Evolutionary conservation across 1,139 yeast species (phyloP), one percentile per base, ranked within the genome.

Genomic region (Diutina neorugosa): DNA sequence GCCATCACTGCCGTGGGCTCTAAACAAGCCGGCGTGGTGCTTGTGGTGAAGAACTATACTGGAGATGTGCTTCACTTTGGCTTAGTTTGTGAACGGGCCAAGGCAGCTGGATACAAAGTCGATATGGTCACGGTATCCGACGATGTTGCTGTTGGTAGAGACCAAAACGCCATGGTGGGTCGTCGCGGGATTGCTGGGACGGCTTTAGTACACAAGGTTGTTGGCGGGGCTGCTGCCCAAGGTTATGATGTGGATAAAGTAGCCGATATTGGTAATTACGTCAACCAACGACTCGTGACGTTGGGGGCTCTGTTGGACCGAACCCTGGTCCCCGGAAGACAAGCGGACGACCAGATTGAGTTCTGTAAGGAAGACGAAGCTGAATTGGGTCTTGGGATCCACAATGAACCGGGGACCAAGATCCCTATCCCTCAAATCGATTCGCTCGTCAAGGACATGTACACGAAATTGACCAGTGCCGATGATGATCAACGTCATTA

Each of bases 61-160:
- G 98, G 98, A 37, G 98, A 91, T 68, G 82, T 90, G 20, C 73
- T 91, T 54, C 96, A 91, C 67, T 91, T 91, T 69, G 96, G 96
- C 1, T 73, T 91, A 54, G 95, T 93, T 4, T 91, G 86, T 2
- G 97, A 91, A 68, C 76, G 94, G 60, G 91, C 95, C 41, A 85
- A 84, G 65, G 83, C 85, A 20, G 78, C 81, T 52, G 96, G 96
- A 9, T 76, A 79, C 57, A 73, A 80, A 44, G 82, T 85, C 31
- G 91, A 86, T 57, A 74, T 88, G 56, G 81, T 87, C 43, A 60
- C 84, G 53, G 93, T 90, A 25, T 85, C 87, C 52, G 98, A 91
- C 64, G 98, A 91, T 65, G 96, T 90, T 41, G 89, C 97, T 5
- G 96, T 91, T 44, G 96, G 96, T 27, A 76, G 84, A 61, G 77